A percentile compares a stretch with the other conserved stretches of the same genome.
Conservation (phyloP, 164 flowering plant genomes). For the Stephania cephalantha region DNA sequence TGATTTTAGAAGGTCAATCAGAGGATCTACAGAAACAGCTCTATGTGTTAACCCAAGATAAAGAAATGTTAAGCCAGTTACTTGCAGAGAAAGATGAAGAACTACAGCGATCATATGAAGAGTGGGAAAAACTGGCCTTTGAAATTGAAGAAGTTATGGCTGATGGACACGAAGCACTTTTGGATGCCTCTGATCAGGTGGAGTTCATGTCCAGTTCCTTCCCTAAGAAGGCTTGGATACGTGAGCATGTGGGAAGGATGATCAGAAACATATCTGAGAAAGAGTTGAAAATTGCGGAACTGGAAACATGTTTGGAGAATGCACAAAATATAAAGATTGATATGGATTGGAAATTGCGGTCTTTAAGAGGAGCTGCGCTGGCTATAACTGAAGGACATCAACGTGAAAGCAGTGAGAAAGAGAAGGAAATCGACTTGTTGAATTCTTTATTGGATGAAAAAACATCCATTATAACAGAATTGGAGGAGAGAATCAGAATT, state of each 20-base stretch:
- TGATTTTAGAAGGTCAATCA: slow-evolving; percentile 36
- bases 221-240: slow-evolving; percentile 51
- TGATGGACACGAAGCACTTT: slow-evolving; percentile 55
- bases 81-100: slow-evolving; percentile 51
- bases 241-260: slow-evolving; percentile 57
- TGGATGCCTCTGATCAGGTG: slow-evolving; percentile 57
- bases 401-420: slow-evolving; percentile 66
- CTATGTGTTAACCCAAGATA: slow-evolving; percentile 30
- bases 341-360: slow-evolving; percentile 73
- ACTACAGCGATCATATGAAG: slow-evolving; percentile 37
- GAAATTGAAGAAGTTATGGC: slow-evolving; percentile 63
- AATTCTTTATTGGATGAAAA: slow-evolving; percentile 39
- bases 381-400: slow-evolving; percentile 77
- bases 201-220: slow-evolving; percentile 46
- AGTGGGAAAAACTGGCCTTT: slow-evolving; percentile 51
- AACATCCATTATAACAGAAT: slow-evolving; percentile 25
- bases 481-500: slow-evolving; percentile 34
- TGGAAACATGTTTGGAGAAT: slow-evolving; percentile 57
- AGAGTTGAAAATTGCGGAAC: slow-evolving; percentile 68
- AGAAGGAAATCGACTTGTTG: slow-evolving; percentile 42
- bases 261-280: slow-evolving; percentile 50
- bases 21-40: slow-evolving; percentile 40
- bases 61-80: slow-evolving; percentile 29
- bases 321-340: slow-evolving; percentile 52
- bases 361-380: slow-evolving; percentile 79